These are phyloP conservation scores for Colletotrichum sp. DNA, from an alignment of 2,329 filamentous ascomycete species.

Conservation along the genomic window DNA sequence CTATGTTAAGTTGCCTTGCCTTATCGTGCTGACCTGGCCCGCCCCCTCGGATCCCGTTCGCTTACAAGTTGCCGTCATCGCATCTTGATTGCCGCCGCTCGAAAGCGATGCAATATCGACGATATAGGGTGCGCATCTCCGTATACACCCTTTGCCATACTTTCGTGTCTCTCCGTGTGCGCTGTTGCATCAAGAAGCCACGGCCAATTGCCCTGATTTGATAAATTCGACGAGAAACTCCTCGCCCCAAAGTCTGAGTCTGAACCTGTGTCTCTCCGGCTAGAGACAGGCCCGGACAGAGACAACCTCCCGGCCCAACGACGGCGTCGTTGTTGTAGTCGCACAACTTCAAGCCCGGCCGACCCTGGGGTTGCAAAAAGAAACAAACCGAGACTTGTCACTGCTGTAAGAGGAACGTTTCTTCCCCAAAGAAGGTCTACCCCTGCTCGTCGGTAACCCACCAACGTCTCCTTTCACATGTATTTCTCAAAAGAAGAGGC, in stretches of 20 bases:
- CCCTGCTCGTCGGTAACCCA: slow-evolving; percentile 10
- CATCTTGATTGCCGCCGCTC: not conserved
- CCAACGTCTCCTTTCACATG: slow-evolving; percentile 16
- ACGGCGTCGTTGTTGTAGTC: not conserved
- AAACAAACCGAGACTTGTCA: slow-evolving; percentile 10
- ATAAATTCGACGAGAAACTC: not conserved
- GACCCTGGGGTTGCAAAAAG: not conserved
- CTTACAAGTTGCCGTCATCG: not conserved
- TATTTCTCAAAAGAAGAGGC: not conserved
- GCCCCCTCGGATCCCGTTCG: not conserved
- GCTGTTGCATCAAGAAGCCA: slow-evolving; percentile 2
- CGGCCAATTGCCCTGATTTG: slow-evolving; percentile 11
- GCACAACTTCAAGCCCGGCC: not conserved
- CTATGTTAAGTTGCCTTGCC: not conserved
- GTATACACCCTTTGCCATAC: not conserved
- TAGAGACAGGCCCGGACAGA: slow-evolving; percentile 11
- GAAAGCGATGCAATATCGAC: not conserved
- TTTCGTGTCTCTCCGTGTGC: not conserved
- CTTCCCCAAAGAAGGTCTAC: slow-evolving; percentile 3
- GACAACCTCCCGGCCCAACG: not conserved
- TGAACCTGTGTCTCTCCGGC: slow-evolving; percentile 12
- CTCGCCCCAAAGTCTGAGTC: slow-evolving; percentile 2
- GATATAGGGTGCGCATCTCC: not conserved
- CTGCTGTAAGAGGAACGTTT: slow-evolving; percentile 10
- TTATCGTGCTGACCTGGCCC: not conserved